These are phyloP conservation scores for Naganishia albida DNA, from an alignment of 1,284 basidiomycete species.

Conservation along the genomic window DNA sequence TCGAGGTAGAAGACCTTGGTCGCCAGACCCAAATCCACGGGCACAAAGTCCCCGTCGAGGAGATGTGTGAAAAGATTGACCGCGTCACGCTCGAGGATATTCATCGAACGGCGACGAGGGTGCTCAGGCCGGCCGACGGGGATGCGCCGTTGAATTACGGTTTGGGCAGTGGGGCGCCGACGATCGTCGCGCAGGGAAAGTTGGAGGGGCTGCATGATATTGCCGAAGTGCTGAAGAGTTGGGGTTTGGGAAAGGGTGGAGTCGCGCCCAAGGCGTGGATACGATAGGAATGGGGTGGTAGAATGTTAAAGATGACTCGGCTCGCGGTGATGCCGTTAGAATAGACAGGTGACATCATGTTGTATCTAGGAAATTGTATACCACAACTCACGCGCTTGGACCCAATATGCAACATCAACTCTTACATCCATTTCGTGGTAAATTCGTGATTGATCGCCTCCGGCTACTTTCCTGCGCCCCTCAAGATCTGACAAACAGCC, in stretches of 20 bases:
- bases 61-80: conserved; percentile 92
- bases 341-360: no score
- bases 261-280: conserved; percentile 28
- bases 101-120: conserved; percentile 49
- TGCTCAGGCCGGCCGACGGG: conserved; percentile 43
- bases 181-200: conserved; percentile 55
- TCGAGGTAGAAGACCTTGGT: conserved; percentile 77
- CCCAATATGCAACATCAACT: no score
- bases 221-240: conserved; percentile 44
- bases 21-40: conserved; percentile 84
- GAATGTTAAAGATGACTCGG: not conserved
- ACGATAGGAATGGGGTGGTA: conserved; percentile 1
- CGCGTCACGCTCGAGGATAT: conserved; percentile 66
- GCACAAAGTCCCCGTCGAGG: conserved; percentile 79
- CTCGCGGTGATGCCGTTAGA: not conserved
- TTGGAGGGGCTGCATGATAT: conserved; percentile 50
- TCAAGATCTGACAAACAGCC: conserved; percentile 19
- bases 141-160: conserved; percentile 48
- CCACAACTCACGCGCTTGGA: no score
- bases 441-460: not conserved
- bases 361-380: no score
- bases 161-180: conserved; percentile 53
- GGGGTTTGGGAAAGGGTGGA: conserved; percentile 47
- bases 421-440: no score
- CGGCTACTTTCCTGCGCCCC: conserved; percentile 5